Conservation (phyloP, 2,329 filamentous ascomycete genomes). For the Sporothrix globosa region DNA sequence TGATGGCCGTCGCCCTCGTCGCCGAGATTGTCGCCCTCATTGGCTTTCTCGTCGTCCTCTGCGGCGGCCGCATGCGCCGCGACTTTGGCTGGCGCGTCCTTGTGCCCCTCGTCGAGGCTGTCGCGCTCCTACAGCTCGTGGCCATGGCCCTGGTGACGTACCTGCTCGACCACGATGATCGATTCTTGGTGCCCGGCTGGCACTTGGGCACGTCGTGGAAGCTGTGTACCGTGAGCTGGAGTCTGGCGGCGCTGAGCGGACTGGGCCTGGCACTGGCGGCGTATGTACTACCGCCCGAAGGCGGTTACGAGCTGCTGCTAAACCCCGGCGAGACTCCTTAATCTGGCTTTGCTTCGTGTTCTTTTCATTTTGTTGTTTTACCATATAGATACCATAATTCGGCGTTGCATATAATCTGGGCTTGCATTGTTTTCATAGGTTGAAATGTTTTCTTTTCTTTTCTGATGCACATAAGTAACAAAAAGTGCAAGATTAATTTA, state of each 20-base stretch:
- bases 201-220: slow-evolving; percentile 77
- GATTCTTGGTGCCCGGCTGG: slow-evolving; percentile 82
- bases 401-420: not conserved
- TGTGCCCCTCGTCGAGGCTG: slow-evolving; percentile 64
- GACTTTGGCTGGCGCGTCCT: slow-evolving; percentile 83
- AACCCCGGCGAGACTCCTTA: slow-evolving; percentile 59
- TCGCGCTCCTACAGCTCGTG: slow-evolving; percentile 71
- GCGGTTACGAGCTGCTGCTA: slow-evolving; percentile 75
- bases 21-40: slow-evolving; percentile 80
- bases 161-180: slow-evolving; percentile 78
- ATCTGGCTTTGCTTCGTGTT: not conserved
- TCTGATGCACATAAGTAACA: not conserved
- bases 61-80: slow-evolving; percentile 77
- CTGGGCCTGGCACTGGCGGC: slow-evolving; percentile 67
- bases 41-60: slow-evolving; percentile 74
- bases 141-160: slow-evolving; percentile 83
- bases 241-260: slow-evolving; percentile 57
- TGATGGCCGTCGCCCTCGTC: slow-evolving; percentile 84
- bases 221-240: slow-evolving; percentile 63
- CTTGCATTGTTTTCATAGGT: not conserved
- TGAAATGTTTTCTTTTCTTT: not conserved
- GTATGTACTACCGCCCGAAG: slow-evolving; percentile 73
- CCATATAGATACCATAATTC: slow-evolving; percentile 1
- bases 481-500: not conserved
- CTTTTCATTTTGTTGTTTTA: not conserved